Percentiles rank a stretch among this genome's conserved stretches.
Conservation (phyloP, 2,329 filamentous ascomycete genomes). For the Calonectria naviculata region DNA sequence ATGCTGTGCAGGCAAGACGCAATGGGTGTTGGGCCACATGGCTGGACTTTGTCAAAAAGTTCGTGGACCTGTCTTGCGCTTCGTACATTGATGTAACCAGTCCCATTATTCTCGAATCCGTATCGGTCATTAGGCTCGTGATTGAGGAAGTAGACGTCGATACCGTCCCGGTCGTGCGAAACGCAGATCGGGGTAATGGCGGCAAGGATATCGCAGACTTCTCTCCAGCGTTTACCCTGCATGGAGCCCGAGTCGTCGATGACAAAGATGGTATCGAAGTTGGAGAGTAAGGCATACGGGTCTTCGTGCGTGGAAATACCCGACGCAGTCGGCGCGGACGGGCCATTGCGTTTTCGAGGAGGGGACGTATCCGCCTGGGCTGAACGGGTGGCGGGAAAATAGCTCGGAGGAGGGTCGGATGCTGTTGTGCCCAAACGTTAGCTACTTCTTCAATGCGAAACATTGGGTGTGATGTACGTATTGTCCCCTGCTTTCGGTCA, state of each 20-base stretch:
- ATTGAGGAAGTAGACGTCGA: constrained; percentile 95
- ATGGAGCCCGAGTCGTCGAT: constrained; percentile 95
- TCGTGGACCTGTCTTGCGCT: constrained; percentile 66
- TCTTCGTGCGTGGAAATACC: constrained; percentile 62
- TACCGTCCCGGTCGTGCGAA: constrained; percentile 81
- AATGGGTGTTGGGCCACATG: constrained; percentile 77
- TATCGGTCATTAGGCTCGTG: constrained; percentile 55
- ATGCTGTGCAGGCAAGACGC: constrained; percentile 78
- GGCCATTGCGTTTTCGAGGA: too few relatives aligned
- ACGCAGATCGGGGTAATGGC: constrained; percentile 87
- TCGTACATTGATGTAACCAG: constrained; percentile 72
- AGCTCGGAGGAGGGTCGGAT: too few relatives aligned
- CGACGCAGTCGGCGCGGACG: too few relatives aligned
- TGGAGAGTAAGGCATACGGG: constrained; percentile 78
- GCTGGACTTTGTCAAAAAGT: constrained; percentile 77
- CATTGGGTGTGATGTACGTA: too few relatives aligned
- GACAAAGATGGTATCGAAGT: constrained; percentile 89
- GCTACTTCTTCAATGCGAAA: too few relatives aligned
- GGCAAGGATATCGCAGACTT: constrained; percentile 76
- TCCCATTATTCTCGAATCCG: constrained; percentile 51
- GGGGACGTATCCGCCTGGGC: too few relatives aligned
- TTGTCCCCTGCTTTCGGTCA: too few relatives aligned
- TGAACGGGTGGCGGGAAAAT: too few relatives aligned
- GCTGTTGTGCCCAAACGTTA: too few relatives aligned
- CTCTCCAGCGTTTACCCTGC: constrained; percentile 79